Percentiles rank a stretch among this genome's conserved stretches.
phyloP scores from a whole-genome alignment of 2,329 filamentous ascomycete genomes.

The Paraphoma sp. region DNA sequence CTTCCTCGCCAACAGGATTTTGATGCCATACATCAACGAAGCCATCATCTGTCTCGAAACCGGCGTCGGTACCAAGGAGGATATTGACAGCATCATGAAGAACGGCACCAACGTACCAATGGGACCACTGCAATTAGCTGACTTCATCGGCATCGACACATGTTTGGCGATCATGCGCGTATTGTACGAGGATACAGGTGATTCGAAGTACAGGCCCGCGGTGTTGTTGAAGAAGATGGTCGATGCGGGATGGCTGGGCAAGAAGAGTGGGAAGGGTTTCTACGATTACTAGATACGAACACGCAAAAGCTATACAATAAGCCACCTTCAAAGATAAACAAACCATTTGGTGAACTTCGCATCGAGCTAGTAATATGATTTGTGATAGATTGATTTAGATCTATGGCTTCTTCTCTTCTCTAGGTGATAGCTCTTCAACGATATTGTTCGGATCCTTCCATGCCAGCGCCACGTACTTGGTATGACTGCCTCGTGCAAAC shows the following conservation, averaged over 20 bases:
- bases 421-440: slow-evolving; percentile 60
- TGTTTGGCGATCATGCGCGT: slow-evolving; percentile 98
- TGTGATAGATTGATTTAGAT: background rate
- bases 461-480: slow-evolving; percentile 68
- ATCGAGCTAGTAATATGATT: no score
- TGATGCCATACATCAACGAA: slow-evolving; percentile 99
- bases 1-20: slow-evolving; percentile 93
- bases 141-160: slow-evolving; percentile 97
- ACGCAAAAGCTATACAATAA: background rate
- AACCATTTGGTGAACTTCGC: no score
- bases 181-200: slow-evolving; percentile 86
- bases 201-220: slow-evolving; percentile 92
- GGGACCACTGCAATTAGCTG: slow-evolving; percentile 90
- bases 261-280: slow-evolving; percentile 96
- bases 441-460: slow-evolving; percentile 70
- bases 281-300: slow-evolving; percentile 73
- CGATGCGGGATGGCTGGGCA: slow-evolving; percentile 95
- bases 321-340: no score
- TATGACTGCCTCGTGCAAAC: slow-evolving; percentile 71
- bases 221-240: slow-evolving; percentile 94
- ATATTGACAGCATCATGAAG: slow-evolving; percentile 99
- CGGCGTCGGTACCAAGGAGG: slow-evolving; percentile 83
- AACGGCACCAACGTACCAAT: slow-evolving; percentile 98
- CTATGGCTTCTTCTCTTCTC: slow-evolving; percentile 14
- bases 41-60: slow-evolving; percentile 96